These are phyloP conservation scores for Adansonia grandidieri DNA, from an alignment of 441 rosid species.

Conservation along the genomic window DNA sequence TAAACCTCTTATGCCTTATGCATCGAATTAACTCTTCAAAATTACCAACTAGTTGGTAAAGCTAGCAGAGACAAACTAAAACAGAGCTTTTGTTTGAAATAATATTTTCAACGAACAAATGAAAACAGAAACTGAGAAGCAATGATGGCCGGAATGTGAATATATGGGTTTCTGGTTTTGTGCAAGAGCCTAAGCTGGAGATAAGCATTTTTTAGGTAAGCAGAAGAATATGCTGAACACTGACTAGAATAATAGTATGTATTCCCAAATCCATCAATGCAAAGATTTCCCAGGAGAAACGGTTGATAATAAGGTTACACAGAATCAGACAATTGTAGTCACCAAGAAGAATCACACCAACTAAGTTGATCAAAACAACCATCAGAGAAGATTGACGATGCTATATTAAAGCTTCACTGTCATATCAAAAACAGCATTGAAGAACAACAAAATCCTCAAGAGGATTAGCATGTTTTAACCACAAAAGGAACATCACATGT, in stretches of 20 bases:
- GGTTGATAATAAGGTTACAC: too few relatives aligned
- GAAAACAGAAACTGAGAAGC: too few relatives aligned
- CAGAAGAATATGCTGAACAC: neutral
- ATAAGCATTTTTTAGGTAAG: too few relatives aligned
- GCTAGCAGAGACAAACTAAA: neutral
- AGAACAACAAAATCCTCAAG: neutral
- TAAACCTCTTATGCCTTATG: neutral
- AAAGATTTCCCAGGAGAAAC: neutral
- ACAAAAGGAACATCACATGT: constrained; percentile 8
- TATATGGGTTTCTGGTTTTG: neutral
- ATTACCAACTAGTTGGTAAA: neutral
- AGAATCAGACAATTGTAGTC: neutral
- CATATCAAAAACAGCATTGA: neutral
- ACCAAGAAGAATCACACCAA: neutral
- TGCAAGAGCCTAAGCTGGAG: neutral
- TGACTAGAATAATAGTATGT: neutral
- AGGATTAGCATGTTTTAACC: neutral
- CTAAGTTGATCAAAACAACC: neutral
- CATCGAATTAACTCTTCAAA: too few relatives aligned
- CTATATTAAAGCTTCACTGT: neutral
- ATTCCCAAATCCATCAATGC: neutral
- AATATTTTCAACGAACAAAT: neutral
- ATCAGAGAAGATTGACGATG: neutral
- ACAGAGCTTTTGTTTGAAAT: neutral
- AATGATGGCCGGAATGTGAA: neutral